Percentiles rank a stretch among this genome's conserved stretches.
These are phyloP conservation scores for Annona cherimola DNA, from an alignment of 164 flowering plant genomes.

Conservation along the genomic window DNA sequence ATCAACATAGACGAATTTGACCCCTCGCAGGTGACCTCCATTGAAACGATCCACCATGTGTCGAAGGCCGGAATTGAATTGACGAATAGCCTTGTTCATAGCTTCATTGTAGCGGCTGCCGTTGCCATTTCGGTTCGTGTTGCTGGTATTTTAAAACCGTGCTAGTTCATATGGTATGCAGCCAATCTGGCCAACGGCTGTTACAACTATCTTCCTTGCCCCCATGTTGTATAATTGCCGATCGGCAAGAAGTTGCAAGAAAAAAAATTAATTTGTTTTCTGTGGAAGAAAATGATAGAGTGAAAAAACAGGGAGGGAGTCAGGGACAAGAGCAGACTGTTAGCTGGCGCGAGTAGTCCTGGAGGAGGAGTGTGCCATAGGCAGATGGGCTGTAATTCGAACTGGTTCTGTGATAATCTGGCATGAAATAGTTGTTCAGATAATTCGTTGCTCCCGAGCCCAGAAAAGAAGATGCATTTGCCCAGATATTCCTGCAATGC, in stretches of 20 bases:
- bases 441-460: conserved; percentile 91
- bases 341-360: conserved; percentile 60
- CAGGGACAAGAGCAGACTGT: conserved; percentile 28
- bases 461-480: conserved; percentile 63
- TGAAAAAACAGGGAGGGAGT: not conserved
- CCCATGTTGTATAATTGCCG: conserved; percentile 61
- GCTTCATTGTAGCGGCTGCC: conserved; percentile 54
- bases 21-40: conserved; percentile 50
- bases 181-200: conserved; percentile 70
- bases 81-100: conserved; percentile 47
- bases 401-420: conserved; percentile 43
- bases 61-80: conserved; percentile 60
- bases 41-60: conserved; percentile 52
- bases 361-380: conserved; percentile 57
- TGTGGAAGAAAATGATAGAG: not conserved
- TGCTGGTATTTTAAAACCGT: conserved; percentile 19
- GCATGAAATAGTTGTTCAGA: conserved; percentile 83
- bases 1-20: conserved; percentile 63
- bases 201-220: conserved; percentile 67
- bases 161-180: conserved; percentile 89
- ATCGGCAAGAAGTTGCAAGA: not conserved
- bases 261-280: not conserved
- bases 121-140: conserved; percentile 21
- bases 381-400: conserved; percentile 36
- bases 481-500: conserved; percentile 37